Percentiles rank a stretch among this genome's conserved stretches.
Evolutionary conservation across 2,329 filamentous ascomycete genomes (phyloP).

Genomic region (Microcyclospora pomicola): DNA sequence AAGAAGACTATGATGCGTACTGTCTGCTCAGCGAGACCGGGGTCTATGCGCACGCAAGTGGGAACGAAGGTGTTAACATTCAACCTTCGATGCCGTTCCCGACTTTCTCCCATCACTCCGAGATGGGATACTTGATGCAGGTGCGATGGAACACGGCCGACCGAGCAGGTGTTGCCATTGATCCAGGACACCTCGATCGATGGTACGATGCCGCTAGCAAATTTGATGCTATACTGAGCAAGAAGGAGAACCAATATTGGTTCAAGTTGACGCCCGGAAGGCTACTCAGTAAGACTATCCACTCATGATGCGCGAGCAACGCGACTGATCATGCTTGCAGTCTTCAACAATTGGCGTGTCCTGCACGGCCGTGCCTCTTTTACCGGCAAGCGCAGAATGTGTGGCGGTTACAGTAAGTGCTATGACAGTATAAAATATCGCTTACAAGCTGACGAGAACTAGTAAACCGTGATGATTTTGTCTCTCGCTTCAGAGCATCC

Average conservation of each 20-base stretch:
- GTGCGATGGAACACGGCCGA: slow-evolving; percentile 93
- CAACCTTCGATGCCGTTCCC: slow-evolving; percentile 56
- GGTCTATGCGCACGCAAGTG: slow-evolving; percentile 70
- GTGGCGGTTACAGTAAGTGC: slow-evolving; percentile 65
- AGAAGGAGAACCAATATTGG: slow-evolving; percentile 57
- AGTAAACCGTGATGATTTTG: slow-evolving; percentile 63
- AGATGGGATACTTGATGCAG: slow-evolving; percentile 37
- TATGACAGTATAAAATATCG: neutral
- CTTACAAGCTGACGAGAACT: neutral
- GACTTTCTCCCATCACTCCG: slow-evolving; percentile 50
- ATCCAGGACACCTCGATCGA: slow-evolving; percentile 28
- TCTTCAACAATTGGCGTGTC: slow-evolving; percentile 95
- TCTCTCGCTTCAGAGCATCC: slow-evolving; percentile 60
- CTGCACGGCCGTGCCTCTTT: slow-evolving; percentile 78
- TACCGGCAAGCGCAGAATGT: slow-evolving; percentile 71
- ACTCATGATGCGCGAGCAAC: too few species aligned
- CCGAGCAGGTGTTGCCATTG: slow-evolving; percentile 51
- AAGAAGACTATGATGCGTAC: slow-evolving; percentile 44
- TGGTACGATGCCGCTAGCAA: slow-evolving; percentile 75
- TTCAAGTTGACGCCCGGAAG: slow-evolving; percentile 67
- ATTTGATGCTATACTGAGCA: slow-evolving; percentile 57
- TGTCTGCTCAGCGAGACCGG: slow-evolving; percentile 40
- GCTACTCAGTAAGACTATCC: slow-evolving; percentile 49
- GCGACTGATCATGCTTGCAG: slow-evolving; percentile 26
- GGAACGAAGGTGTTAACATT: slow-evolving; percentile 72